phyloP scores from a whole-genome alignment of 208 protist genomes.

The Naegleria lovaniensis region DNA sequence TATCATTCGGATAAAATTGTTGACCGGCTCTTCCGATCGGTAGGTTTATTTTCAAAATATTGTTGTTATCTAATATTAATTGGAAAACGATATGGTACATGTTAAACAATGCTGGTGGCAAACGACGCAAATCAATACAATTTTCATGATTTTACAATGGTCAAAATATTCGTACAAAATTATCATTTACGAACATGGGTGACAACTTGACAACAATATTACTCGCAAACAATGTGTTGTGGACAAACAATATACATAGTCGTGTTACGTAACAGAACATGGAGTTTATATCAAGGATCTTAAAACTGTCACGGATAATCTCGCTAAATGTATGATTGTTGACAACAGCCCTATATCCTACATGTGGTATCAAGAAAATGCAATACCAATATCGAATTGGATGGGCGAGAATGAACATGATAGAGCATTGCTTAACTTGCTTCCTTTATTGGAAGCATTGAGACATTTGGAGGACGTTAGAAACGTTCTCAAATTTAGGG shows the following conservation, averaged over 20 bases:
- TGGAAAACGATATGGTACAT: no score
- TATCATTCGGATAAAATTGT: not conserved
- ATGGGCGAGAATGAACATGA: conserved; percentile 10
- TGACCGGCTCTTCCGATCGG: not conserved
- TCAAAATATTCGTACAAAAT: no score
- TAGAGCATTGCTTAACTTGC: conserved; percentile 9
- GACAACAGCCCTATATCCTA: conserved; percentile 16
- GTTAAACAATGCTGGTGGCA: no score
- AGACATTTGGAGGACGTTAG: conserved; percentile 11
- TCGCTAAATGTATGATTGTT: conserved; percentile 20
- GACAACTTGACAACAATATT: no score
- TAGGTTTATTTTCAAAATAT: not conserved
- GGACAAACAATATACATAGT: not conserved
- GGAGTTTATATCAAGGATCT: conserved; percentile 23
- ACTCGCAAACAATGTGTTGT: not conserved
- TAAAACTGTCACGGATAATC: not conserved
- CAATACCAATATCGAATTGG: not conserved
- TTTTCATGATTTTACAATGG: no score
- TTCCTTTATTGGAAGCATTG: conserved; percentile 25
- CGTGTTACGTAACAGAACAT: not conserved
- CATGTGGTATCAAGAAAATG: conserved; percentile 23
- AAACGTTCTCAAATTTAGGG: not conserved
- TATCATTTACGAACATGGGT: no score
- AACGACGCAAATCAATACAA: no score
- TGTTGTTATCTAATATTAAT: not conserved